Percentiles rank a stretch among this genome's conserved stretches.
Evolutionary conservation across 139 green algal species (phyloP).

Genomic region (Chlamydomonas eustigma): DNA sequence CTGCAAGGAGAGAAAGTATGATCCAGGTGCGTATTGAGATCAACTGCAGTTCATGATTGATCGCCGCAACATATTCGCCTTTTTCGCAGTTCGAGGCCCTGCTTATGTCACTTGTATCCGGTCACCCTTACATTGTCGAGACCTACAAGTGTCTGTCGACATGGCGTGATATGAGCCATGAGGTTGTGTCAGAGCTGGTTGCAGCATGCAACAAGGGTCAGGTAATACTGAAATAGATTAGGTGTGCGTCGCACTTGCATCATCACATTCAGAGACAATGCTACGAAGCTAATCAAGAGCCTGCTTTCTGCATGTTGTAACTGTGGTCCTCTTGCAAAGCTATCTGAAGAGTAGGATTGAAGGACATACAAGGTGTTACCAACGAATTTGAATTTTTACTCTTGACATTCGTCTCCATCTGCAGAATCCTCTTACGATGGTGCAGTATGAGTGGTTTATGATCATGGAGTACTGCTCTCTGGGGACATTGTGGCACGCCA

Average conservation of each 20-base stretch:
- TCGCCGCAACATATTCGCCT: too few relatives aligned
- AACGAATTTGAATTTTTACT: too few relatives aligned
- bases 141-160: conserved; percentile 5
- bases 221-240: too few relatives aligned
- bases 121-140: conserved; percentile 6
- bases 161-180: background rate
- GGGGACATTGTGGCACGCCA: conserved; percentile 17
- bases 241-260: too few relatives aligned
- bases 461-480: conserved; percentile 30
- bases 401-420: too few relatives aligned
- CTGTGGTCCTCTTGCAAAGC: too few relatives aligned
- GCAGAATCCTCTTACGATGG: background rate
- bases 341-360: too few relatives aligned
- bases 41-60: too few relatives aligned
- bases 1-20: background rate
- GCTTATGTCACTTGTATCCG: background rate
- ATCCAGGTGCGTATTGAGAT: background rate
- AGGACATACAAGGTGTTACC: too few relatives aligned
- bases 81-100: conserved; percentile 7
- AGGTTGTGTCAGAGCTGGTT: background rate
- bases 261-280: too few relatives aligned
- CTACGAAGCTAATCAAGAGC: too few relatives aligned
- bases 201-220: background rate
- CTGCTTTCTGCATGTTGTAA: too few relatives aligned
- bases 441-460: conserved; percentile 24